These are phyloP conservation scores for Xylariales sp. DNA, from an alignment of 2,329 filamentous ascomycete species.

Conservation along the genomic window DNA sequence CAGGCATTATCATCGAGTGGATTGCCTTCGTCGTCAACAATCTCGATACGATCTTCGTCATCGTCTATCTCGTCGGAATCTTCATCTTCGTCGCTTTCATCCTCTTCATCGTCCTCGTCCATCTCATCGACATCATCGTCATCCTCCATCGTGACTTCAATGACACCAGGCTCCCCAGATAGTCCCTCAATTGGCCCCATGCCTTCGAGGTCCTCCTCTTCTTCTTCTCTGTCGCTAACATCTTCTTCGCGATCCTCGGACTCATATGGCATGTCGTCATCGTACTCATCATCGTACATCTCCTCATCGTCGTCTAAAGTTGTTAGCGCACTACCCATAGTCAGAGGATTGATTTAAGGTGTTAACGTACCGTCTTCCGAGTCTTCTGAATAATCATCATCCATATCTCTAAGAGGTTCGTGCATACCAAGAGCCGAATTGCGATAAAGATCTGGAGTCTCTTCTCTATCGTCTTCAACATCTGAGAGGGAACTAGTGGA, in stretches of 20 bases:
- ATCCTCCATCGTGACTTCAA: slow-evolving; percentile 83
- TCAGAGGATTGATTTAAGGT: neutral
- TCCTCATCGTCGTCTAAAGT: slow-evolving; percentile 78
- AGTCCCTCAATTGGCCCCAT: slow-evolving; percentile 88
- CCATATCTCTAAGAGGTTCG: slow-evolving; percentile 75
- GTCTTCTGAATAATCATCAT: slow-evolving; percentile 83
- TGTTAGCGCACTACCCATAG: slow-evolving; percentile 26
- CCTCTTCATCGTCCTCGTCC: slow-evolving; percentile 71
- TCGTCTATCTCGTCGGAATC: slow-evolving; percentile 71
- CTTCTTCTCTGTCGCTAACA: slow-evolving; percentile 90
- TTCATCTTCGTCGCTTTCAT: slow-evolving; percentile 68
- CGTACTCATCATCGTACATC: slow-evolving; percentile 92
- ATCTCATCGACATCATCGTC: slow-evolving; percentile 73
- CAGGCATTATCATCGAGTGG: slow-evolving; percentile 70
- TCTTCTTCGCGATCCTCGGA: slow-evolving; percentile 84
- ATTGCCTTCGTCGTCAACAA: slow-evolving; percentile 72
- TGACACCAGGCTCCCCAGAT: slow-evolving; percentile 69
- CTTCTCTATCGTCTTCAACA: slow-evolving; percentile 85
- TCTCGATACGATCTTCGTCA: slow-evolving; percentile 64
- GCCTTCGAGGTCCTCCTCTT: slow-evolving; percentile 78
- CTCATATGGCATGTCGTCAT: slow-evolving; percentile 91
- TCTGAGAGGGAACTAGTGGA: slow-evolving; percentile 92
- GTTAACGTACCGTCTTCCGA: slow-evolving; percentile 67
- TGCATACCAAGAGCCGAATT: slow-evolving; percentile 97
- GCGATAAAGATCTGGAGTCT: slow-evolving; percentile 96